Evolutionary conservation across 2,329 filamentous ascomycete species (phyloP).

Genomic region (Orbilia brochopaga): DNA sequence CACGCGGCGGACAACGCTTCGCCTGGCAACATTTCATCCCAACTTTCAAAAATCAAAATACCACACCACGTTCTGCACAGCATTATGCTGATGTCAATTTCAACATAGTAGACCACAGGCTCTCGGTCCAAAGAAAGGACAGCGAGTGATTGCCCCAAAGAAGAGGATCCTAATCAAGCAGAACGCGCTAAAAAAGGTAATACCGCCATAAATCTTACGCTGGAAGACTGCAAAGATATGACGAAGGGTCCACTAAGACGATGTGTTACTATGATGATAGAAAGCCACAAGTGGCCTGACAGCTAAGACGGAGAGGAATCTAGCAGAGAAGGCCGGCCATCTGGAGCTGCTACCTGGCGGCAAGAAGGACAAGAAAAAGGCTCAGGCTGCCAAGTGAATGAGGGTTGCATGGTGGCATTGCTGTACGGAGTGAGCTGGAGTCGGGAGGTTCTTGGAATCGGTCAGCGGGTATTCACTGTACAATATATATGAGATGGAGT

Average conservation of each 20-base stretch:
- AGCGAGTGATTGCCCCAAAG: slow-evolving; percentile 70
- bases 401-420: not conserved
- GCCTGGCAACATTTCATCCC: not conserved
- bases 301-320: slow-evolving; percentile 70
- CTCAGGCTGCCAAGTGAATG: not conserved
- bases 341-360: slow-evolving; percentile 71
- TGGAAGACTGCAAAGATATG: not conserved
- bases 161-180: slow-evolving; percentile 67
- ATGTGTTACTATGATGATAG: slow-evolving; percentile 57
- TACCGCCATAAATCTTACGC: slow-evolving; percentile 15
- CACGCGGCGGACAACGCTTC: not conserved
- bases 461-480: not conserved
- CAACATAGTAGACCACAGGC: slow-evolving; percentile 56
- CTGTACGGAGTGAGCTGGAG: no score
- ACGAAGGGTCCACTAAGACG: slow-evolving; percentile 6
- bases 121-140: slow-evolving; percentile 65
- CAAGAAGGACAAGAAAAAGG: slow-evolving; percentile 65
- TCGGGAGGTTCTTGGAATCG: not conserved
- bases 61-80: no score
- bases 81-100: no score
- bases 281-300: slow-evolving; percentile 69
- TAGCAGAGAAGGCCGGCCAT: slow-evolving; percentile 73
- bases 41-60: no score
- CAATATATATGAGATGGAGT: not conserved
- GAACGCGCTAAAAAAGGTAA: slow-evolving; percentile 68